phyloP scores from a whole-genome alignment of 495 filamentous ascomycete species.

The Podospora pseudocomata region DNA sequence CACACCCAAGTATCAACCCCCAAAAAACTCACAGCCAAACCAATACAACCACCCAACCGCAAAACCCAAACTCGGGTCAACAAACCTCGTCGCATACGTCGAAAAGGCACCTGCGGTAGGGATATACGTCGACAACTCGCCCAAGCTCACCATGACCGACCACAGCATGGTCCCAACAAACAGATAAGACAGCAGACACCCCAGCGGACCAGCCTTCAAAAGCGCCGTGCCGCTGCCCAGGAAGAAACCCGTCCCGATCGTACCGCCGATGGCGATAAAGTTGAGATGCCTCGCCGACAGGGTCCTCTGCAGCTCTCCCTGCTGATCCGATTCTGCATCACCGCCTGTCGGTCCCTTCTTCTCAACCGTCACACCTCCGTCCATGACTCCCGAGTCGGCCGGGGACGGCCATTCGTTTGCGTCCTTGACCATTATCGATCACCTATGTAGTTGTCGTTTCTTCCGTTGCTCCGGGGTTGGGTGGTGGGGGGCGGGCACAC shows the following conservation, averaged over 20 bases:
- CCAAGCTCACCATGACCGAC: conserved; percentile 54
- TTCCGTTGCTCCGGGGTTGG: not conserved
- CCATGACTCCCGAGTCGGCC: not conserved
- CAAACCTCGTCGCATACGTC: conserved; percentile 67
- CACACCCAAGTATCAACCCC: not conserved
- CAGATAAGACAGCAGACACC: conserved; percentile 65
- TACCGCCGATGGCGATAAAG: conserved; percentile 66
- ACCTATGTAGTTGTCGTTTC: not conserved
- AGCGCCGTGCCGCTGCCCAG: conserved; percentile 64
- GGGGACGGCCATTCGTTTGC: not conserved
- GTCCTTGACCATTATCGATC: conserved; percentile 1
- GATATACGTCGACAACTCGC: conserved; percentile 72
- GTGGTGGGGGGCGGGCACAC: too few species aligned
- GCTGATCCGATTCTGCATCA: conserved; percentile 19
- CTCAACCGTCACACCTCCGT: conserved; percentile 3
- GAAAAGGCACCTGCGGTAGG: conserved; percentile 75
- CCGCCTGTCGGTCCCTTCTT: conserved; percentile 6
- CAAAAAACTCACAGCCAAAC: conserved; percentile 38
- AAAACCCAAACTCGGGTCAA: conserved; percentile 72
- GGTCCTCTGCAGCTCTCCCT: conserved; percentile 26
- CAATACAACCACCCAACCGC: conserved; percentile 68
- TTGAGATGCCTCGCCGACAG: conserved; percentile 52
- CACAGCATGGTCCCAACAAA: conserved; percentile 64
- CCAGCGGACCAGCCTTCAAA: conserved; percentile 59
- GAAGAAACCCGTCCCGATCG: conserved; percentile 74